A percentile compares a stretch with the other conserved stretches of the same genome.
These are phyloP conservation scores for Daldinia vernicosa DNA, from an alignment of 495 filamentous ascomycete genomes.

Conservation along the genomic window DNA sequence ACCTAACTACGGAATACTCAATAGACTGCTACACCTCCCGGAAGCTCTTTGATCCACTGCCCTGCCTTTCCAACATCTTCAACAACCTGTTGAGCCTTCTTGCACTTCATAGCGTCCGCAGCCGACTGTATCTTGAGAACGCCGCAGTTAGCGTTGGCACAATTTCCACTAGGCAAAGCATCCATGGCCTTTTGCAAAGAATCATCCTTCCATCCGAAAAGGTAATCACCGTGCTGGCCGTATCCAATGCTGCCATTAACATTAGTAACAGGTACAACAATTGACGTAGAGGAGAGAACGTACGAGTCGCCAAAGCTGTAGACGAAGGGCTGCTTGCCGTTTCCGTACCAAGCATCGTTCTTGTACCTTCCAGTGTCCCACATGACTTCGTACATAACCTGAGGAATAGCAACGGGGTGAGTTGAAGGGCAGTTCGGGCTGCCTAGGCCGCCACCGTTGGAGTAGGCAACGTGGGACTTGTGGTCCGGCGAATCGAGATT, in stretches of 20 bases:
- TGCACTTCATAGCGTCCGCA: slow-evolving; percentile 46
- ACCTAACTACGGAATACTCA: neutral
- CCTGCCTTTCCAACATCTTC: slow-evolving; percentile 41
- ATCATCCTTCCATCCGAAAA: slow-evolving; percentile 57
- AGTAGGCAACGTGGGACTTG: slow-evolving; percentile 51
- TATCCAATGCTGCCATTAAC: slow-evolving; percentile 43
- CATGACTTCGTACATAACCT: slow-evolving; percentile 53
- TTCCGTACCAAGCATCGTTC: slow-evolving; percentile 50
- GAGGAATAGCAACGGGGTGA: slow-evolving; percentile 49
- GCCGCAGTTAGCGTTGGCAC: slow-evolving; percentile 48
- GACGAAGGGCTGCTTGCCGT: slow-evolving; percentile 56
- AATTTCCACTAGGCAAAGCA: slow-evolving; percentile 41
- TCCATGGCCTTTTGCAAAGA: slow-evolving; percentile 55
- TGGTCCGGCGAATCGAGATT: slow-evolving; percentile 54
- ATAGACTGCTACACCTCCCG: slow-evolving; percentile 14
- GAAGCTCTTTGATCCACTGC: slow-evolving; percentile 26
- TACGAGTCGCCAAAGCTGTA: slow-evolving; percentile 55
- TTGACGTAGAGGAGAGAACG: slow-evolving; percentile 26
- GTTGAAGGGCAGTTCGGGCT: slow-evolving; percentile 48
- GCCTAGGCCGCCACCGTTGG: slow-evolving; percentile 39
- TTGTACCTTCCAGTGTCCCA: slow-evolving; percentile 53
- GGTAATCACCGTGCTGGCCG: slow-evolving; percentile 54
- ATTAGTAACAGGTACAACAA: slow-evolving; percentile 9
- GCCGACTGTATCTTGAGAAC: slow-evolving; percentile 49
- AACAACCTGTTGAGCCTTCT: slow-evolving; percentile 47